Base-by-base conservation (phyloP, 2,329 filamentous ascomycete genomes). In the Fusarium anthophilum region DNA sequence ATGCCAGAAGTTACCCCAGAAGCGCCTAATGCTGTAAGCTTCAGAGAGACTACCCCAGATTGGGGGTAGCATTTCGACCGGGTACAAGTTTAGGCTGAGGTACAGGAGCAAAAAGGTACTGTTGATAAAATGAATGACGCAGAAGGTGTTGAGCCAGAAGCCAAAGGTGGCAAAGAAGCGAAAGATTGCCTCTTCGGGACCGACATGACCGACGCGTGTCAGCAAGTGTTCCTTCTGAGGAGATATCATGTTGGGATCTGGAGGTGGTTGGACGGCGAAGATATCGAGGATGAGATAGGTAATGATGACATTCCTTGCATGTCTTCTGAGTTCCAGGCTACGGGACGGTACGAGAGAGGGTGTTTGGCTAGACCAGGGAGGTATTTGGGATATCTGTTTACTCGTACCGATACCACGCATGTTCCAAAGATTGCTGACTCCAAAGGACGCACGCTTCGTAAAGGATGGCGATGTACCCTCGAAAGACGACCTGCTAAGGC, bases 61-160 rank as follows among this genome's bases (percentile, higher is more conserved):
- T 5, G 73, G 70, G 30, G 62, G 73, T 47, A 72, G 15, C 70
- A 64, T 69, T 43, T 61, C n/a, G 41, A 74, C 70, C 9, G 70
- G 61, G 38, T 76, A 60, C 5, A 74, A 9, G 7, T 54, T 51
- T 11, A 65, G 9, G 20, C 26, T 20, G 10, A 75, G 44, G n/a
- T 73, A 73, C 1, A 55, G 6, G 5, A 75, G 51, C 3, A 39
- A 56, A 24, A 75, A 22, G 13, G 9, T 17, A 38, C 73, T 75
- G 62, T 75, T 75, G 59, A 75, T 66, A 7, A 75, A 22, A 22
- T 75, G 65, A 5, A 75, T 75, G 28, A 75, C 39, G 38, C 69
- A 75, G 18, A 75, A 73, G 1, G 73, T 72, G n/a, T 75, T 75
- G 20, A 75, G 37, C 73, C 73, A 75, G 15, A 75, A 75, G 14